Evolutionary conservation across 495 filamentous ascomycete genomes (phyloP).

Genomic region (Hypoxylon intermedium): DNA sequence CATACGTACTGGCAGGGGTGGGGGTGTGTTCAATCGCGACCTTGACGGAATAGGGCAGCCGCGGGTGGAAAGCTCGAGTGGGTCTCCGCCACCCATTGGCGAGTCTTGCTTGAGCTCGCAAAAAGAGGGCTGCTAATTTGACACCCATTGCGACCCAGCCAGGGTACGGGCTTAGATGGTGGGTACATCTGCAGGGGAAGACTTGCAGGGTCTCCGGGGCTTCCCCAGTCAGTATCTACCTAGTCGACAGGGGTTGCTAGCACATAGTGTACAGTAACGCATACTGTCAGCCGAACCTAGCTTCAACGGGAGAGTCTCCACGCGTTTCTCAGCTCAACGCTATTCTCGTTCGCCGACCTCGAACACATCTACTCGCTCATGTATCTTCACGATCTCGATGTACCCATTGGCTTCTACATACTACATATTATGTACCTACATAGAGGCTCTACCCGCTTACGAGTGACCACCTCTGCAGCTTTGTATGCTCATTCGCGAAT

Average conservation of each 20-base stretch:
- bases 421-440: too few species aligned
- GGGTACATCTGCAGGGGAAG: conserved; percentile 20
- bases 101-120: background rate
- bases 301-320: background rate
- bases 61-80: conserved; percentile 10
- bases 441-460: conserved; percentile 6
- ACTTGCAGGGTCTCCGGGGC: conserved; percentile 30
- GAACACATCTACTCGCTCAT: too few species aligned
- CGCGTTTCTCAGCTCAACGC: conserved; percentile 1
- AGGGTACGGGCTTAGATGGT: conserved; percentile 8
- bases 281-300: conserved; percentile 27
- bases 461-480: conserved; percentile 20
- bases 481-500: conserved; percentile 16
- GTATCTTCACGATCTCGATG: too few species aligned
- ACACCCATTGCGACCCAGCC: conserved; percentile 11
- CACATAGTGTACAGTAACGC: conserved; percentile 8
- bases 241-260: background rate
- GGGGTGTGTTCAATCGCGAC: conserved; percentile 32
- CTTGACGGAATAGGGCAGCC: conserved; percentile 14
- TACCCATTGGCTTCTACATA: too few species aligned
- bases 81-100: conserved; percentile 8
- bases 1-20: background rate
- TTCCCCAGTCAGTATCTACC: conserved; percentile 22
- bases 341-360: conserved; percentile 24
- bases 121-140: conserved; percentile 24